Base-by-base conservation (phyloP, 2,329 filamentous ascomycete genomes). In the Claviceps sp. region DNA sequence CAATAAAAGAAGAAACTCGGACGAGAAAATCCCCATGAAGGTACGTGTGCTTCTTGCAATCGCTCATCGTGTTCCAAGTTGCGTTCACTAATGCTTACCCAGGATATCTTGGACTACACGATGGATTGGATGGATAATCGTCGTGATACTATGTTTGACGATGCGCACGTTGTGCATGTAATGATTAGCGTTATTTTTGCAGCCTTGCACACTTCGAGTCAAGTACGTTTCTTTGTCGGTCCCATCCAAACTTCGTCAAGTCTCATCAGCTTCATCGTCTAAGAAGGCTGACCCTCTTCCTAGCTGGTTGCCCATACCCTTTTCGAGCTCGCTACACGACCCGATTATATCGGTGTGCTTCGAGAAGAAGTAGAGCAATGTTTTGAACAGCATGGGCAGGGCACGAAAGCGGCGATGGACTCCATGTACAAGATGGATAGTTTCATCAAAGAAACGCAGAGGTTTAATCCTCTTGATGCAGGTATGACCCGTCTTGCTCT, bases 381-480 rank as follows among this genome's bases (percentile, higher is more conserved):
- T 11, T 56, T 56, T 37, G 48, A 48, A 4, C 1, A 37, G 16
- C 43, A 53, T 40, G 55, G 55, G n/a, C 16, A 53, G 11, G 52
- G 50, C 3, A 54, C 52, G 3, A 55, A 54, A 36, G 20, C 34
- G 16, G 52, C 48, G 13, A 22, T 56, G 1, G 52, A 54, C 22
- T 36, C 40, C 42, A 52, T 56, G 50, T 17, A 52, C 43, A 55
- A 55, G 46, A 42, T 56, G n/a, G 55, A 56, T 22, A 56, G 55
- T 37, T 55, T 56, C 43, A 56, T 56, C 50, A 56, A 56, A 38
- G 55, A 56, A 26, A 56, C 53, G n/a, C 55, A 56, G 38, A 46
- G 55, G 22, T 50, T 36, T 14, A 56, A 55, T 43, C 53, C 53
- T 6, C 55, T 56, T 5, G 55, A 56, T 16, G 53, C 53, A 48